Percentiles rank a stretch among this genome's conserved stretches.
Evolutionary conservation across 495 filamentous ascomycete genomes (phyloP).

Genomic region (Neurospora sublineolata): DNA sequence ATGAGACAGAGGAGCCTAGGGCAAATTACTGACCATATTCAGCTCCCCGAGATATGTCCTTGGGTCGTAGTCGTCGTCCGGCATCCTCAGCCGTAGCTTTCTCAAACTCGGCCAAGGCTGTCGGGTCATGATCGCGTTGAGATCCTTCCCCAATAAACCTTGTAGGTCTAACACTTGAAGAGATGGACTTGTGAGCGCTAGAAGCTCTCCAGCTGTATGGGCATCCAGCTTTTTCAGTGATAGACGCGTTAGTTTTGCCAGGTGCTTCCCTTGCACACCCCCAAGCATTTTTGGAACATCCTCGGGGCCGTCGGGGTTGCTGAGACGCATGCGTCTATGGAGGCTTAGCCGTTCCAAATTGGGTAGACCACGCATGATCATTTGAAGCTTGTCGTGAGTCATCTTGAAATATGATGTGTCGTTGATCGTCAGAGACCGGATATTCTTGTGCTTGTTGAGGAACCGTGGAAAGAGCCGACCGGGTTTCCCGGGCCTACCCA

Average conservation of each 20-base stretch:
- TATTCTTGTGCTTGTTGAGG: conserved; percentile 4
- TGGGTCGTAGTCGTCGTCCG: background rate
- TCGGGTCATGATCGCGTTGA: background rate
- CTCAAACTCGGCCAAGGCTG: background rate
- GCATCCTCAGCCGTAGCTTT: background rate
- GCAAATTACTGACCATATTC: background rate
- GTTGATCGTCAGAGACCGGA: conserved; percentile 7
- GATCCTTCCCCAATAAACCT: background rate
- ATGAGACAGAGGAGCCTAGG: background rate
- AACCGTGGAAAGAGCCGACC: conserved; percentile 6
- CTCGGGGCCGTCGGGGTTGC: background rate
- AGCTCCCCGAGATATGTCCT: background rate
- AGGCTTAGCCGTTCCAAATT: conserved; percentile 9
- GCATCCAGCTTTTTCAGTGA: background rate
- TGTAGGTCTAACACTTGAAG: conserved; percentile 5
- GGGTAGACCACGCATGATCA: conserved; percentile 4
- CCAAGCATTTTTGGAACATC: background rate
- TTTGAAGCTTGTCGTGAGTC: background rate
- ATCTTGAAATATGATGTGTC: conserved; percentile 7
- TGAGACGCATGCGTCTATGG: background rate
- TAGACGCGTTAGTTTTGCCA: conserved; percentile 1
- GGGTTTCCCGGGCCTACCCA: conserved; percentile 7
- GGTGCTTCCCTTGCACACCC: background rate
- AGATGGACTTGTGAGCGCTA: background rate
- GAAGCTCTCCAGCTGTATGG: background rate